These are phyloP conservation scores for Dipsacomyces acuminosporus DNA, from an alignment of 371 early-diverging fungal species.

Conservation along the genomic window DNA sequence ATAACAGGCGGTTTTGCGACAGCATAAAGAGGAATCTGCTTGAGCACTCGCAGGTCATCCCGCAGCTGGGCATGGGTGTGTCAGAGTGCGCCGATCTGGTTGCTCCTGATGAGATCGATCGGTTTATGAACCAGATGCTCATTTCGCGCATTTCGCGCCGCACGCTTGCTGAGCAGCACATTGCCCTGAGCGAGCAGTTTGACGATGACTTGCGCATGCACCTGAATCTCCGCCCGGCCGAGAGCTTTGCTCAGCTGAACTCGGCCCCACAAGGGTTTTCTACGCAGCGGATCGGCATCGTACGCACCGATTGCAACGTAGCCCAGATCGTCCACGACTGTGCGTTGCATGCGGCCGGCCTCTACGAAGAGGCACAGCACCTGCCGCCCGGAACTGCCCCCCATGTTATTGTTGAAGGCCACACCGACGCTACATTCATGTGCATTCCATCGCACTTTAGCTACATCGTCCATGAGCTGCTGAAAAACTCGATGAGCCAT, in stretches of 20 bases:
- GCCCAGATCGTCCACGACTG: slow-evolving; percentile 58
- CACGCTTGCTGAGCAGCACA: slow-evolving; percentile 89
- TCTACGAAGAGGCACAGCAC: slow-evolving; percentile 39
- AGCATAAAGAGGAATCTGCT: slow-evolving; percentile 56
- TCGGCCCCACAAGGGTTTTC: slow-evolving; percentile 22
- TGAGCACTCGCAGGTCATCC: slow-evolving; percentile 72
- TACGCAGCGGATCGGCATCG: slow-evolving; percentile 51
- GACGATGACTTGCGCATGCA: slow-evolving; percentile 37
- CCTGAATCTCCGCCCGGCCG: slow-evolving; percentile 15
- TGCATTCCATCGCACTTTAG: slow-evolving; percentile 91
- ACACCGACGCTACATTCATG: slow-evolving; percentile 60
- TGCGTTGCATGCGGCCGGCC: slow-evolving; percentile 45
- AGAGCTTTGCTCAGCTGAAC: slow-evolving; percentile 28
- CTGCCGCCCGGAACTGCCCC: slow-evolving; percentile 51
- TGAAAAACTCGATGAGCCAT: slow-evolving; percentile 78
- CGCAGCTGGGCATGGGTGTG: slow-evolving; percentile 74
- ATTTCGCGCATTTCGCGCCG: slow-evolving; percentile 87
- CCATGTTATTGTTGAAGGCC: slow-evolving; percentile 63
- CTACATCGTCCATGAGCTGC: slow-evolving; percentile 87
- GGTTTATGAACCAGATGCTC: slow-evolving; percentile 85
- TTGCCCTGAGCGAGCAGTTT: slow-evolving; percentile 68
- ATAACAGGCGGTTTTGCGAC: slow-evolving; percentile 69
- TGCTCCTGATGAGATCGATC: slow-evolving; percentile 57
- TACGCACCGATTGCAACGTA: slow-evolving; percentile 58
- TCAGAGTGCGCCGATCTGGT: slow-evolving; percentile 70